Percentiles rank a stretch among this genome's conserved stretches.
Conservation (phyloP, 345 rosid species). For the Acer saccharum region DNA sequence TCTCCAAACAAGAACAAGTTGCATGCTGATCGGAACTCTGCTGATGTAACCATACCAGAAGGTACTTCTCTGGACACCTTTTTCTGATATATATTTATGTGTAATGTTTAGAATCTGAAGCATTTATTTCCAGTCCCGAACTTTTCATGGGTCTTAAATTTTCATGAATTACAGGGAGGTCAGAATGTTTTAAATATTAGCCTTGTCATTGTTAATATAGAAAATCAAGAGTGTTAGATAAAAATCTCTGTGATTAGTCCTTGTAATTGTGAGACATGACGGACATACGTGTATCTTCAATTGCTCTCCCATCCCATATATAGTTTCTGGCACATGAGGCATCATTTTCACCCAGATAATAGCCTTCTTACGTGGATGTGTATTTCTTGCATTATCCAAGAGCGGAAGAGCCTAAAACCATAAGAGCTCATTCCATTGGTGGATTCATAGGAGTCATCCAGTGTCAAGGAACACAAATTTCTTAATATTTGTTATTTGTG, state of each 20-base stretch:
- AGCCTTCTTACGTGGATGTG: neutral
- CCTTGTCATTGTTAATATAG: neutral
- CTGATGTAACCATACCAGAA: constrained; percentile 42
- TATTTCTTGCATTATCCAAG: neutral
- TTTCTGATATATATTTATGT: neutral
- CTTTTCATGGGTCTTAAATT: neutral
- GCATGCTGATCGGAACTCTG: constrained; percentile 31
- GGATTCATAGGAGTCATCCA: neutral
- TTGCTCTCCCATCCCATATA: neutral
- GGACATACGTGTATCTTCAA: neutral
- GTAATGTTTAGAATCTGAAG: neutral
- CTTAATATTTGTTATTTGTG: neutral
- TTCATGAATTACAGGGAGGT: neutral
- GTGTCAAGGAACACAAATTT: neutral
- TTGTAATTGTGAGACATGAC: neutral
- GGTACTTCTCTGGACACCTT: constrained; percentile 29
- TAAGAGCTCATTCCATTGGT: neutral
- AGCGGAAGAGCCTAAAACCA: neutral
- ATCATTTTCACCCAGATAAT: neutral
- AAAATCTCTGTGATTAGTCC: neutral
- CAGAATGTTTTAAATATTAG: neutral
- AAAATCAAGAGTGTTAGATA: neutral
- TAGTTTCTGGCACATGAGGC: neutral
- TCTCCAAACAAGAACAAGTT: constrained; percentile 45
- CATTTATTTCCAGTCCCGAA: neutral